phyloP scores from a whole-genome alignment of 306 rosid species.

The Trifolium repens region DNA sequence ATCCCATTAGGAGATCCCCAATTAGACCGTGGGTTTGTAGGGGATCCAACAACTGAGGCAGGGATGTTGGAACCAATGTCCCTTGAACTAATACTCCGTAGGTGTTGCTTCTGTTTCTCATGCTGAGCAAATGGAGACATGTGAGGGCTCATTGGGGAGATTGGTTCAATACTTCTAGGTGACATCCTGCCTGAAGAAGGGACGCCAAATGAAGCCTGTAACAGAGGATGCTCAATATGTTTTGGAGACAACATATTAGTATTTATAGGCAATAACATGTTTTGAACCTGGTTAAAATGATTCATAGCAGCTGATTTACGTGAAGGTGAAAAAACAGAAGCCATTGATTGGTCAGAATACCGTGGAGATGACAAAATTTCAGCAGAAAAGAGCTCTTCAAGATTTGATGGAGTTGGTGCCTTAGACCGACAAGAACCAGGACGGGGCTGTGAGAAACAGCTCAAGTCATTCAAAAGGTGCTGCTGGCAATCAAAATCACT shows the following conservation, averaged over 20 bases:
- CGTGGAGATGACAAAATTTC: conserved; percentile 72
- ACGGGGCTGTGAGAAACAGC: conserved; percentile 63
- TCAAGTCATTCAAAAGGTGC: conserved; percentile 66
- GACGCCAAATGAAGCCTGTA: conserved; percentile 66
- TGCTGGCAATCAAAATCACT: conserved; percentile 65
- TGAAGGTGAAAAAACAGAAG: conserved; percentile 68
- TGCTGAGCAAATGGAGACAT: conserved; percentile 64
- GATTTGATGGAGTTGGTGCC: conserved; percentile 70
- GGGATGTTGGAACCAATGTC: conserved; percentile 64
- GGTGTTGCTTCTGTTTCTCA: conserved; percentile 64
- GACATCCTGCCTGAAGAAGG: conserved; percentile 83
- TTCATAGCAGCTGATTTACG: conserved; percentile 72
- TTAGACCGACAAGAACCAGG: conserved; percentile 61
- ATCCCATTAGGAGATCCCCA: conserved; percentile 85
- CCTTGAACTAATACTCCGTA: conserved; percentile 68
- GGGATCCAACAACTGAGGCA: conserved; percentile 63
- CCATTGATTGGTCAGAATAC: conserved; percentile 63
- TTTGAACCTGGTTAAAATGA: conserved; percentile 81
- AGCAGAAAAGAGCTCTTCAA: conserved; percentile 72
- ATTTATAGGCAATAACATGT: conserved; percentile 67
- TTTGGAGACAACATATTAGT: conserved; percentile 68
- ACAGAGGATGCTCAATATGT: conserved; percentile 62
- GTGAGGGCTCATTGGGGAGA: conserved; percentile 72
- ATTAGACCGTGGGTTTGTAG: conserved; percentile 63
- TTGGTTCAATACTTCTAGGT: conserved; percentile 70